Percentiles rank a stretch among this genome's conserved stretches.
Conservation (phyloP, 805 yeast species). For the Wickerhamomyces silvicola region DNA sequence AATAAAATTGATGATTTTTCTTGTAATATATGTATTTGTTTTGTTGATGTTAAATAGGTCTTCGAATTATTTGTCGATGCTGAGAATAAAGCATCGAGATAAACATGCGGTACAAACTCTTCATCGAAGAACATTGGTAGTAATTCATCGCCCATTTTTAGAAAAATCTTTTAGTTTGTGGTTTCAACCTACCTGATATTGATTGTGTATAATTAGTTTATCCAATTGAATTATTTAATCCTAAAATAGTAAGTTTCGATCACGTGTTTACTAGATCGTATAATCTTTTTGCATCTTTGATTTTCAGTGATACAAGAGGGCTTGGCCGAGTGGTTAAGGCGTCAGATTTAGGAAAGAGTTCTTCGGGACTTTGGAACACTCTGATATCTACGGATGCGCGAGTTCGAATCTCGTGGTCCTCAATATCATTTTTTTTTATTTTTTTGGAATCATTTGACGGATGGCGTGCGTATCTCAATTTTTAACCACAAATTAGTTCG, state of each 20-base stretch:
- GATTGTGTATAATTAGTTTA: too few relatives aligned
- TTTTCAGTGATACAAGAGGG: too few relatives aligned
- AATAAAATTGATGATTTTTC: slow-evolving; percentile 44
- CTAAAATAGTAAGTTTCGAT: too few relatives aligned
- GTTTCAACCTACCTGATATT: too few relatives aligned
- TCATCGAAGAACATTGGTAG: slow-evolving; percentile 64
- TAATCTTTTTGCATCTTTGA: too few relatives aligned
- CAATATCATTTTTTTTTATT: slow-evolving; percentile 21
- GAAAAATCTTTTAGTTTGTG: too few relatives aligned
- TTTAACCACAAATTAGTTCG: too few relatives aligned
- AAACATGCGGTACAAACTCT: slow-evolving; percentile 57
- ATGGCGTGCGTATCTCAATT: too few relatives aligned
- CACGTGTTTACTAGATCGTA: not conserved
- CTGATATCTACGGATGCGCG: slow-evolving; percentile 41
- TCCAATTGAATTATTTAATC: too few relatives aligned
- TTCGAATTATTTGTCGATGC: slow-evolving; percentile 24
- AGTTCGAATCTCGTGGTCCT: slow-evolving; percentile 39
- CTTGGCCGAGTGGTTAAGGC: slow-evolving; percentile 42
- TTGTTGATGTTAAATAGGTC: slow-evolving; percentile 14
- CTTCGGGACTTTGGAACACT: slow-evolving; percentile 19
- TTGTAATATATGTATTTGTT: slow-evolving; percentile 34
- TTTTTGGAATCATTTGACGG: too few relatives aligned
- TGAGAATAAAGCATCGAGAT: slow-evolving; percentile 52
- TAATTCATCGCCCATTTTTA: too few relatives aligned
- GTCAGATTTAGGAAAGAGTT: slow-evolving; percentile 33